A percentile compares a stretch with the other conserved stretches of the same genome.
Conservation (phyloP, 2,329 filamentous ascomycete genomes). For the Hypoxylon sp. region DNA sequence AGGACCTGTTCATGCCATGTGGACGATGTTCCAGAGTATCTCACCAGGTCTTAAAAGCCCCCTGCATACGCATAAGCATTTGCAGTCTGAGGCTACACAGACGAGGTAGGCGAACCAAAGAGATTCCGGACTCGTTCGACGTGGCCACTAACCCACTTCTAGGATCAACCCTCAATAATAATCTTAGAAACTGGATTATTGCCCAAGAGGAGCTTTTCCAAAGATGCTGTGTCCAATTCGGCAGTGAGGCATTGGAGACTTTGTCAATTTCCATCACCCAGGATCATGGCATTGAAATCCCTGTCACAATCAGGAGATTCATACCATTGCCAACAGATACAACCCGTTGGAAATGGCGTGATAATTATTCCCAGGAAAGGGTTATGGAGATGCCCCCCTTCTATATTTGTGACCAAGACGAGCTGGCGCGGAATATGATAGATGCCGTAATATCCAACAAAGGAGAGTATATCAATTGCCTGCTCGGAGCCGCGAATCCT, state of each 20-base stretch:
- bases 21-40: slow-evolving; percentile 18
- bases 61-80: slow-evolving; percentile 28
- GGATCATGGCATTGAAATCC: slow-evolving; percentile 26
- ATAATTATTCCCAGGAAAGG: slow-evolving; percentile 15
- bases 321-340: slow-evolving; percentile 13
- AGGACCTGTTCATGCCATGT: slow-evolving; percentile 21
- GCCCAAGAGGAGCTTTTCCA: slow-evolving; percentile 12
- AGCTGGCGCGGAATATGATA: slow-evolving; percentile 12
- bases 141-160: slow-evolving; percentile 2
- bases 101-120: slow-evolving; percentile 20
- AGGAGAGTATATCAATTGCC: slow-evolving; percentile 22
- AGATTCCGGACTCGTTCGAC: not conserved
- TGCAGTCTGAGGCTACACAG: slow-evolving; percentile 24
- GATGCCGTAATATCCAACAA: slow-evolving; percentile 5
- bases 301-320: slow-evolving; percentile 23
- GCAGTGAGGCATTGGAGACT: slow-evolving; percentile 8
- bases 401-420: slow-evolving; percentile 21
- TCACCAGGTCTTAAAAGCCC: slow-evolving; percentile 16
- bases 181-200: slow-evolving; percentile 20
- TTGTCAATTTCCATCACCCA: slow-evolving; percentile 22
- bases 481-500: slow-evolving; percentile 23
- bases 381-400: slow-evolving; percentile 32
- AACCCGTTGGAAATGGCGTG: slow-evolving; percentile 26
- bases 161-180: slow-evolving; percentile 28
- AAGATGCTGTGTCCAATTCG: slow-evolving; percentile 6